Evolutionary conservation across 1,139 yeast genomes (phyloP), one percentile per base, ranked within the genome.

Genomic region (Debaryomycetaceae sp.): DNA sequence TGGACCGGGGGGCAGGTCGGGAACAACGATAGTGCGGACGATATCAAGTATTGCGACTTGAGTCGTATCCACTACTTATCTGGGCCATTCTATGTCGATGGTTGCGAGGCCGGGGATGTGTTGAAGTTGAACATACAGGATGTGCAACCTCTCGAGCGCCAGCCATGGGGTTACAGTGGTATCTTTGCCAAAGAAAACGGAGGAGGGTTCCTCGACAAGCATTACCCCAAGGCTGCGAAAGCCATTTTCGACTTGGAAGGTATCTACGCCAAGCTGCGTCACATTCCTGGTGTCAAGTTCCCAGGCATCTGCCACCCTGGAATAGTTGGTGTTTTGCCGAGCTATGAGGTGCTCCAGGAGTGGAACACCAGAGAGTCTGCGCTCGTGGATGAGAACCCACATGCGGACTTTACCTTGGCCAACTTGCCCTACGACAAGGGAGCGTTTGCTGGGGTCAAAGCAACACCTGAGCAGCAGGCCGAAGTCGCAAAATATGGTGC

Each of bases 141-240:
- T 45, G 75, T 73, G 15, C 79, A 74, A 49, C 79, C 79, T 2
- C 54, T 73, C 36, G 76, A 72, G 39, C 60, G 73, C 48, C 76
- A 67, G 43, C 77, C 78, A 5, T 73, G 79, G 79, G 79, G 79
- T 2, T 73, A 73, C 49, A 65, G 71, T 47, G 78, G 78, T 11
- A 54, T 73, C 2, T 74, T 74, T 48, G 70, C 70, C 41, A 70
- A 64, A 46, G 61, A 59, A 37, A 73, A 74, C 44, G 79, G 79
- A 3, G 79, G 79, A 8, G 78, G 79, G 5, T 73, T 73, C 45
- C 56, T 73, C 31, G 78, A 73, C 44, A 58, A 58, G 38, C 70
- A 65, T 46, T 73, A 72, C 49, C 79, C 79, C 3, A 67, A 70
- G 38, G 70, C 74, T 16, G 77, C 78, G 5, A 74, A 73, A 47